Conservation (phyloP, 306 rosid species). For the Boehmeria nivea region DNA sequence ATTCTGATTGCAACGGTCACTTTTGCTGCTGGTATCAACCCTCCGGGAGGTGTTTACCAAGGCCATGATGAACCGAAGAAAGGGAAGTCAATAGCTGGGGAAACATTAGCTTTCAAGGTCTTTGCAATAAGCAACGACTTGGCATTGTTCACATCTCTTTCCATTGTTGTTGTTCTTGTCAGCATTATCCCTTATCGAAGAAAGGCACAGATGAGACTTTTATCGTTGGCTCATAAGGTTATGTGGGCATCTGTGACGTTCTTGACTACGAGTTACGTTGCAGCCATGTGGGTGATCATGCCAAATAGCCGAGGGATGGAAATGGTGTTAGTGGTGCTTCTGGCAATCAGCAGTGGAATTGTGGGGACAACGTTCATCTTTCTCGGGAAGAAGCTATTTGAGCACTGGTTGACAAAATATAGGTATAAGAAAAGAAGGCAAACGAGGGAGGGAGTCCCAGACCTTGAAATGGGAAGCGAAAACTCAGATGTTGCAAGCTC, state of each 20-base stretch:
- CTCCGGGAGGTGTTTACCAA: slow-evolving; percentile 69
- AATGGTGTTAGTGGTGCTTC: slow-evolving; percentile 32
- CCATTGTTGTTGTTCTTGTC: slow-evolving; percentile 56
- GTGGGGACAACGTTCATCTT: slow-evolving; percentile 45
- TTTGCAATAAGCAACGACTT: slow-evolving; percentile 58
- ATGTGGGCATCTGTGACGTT: slow-evolving; percentile 70
- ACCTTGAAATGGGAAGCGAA: slow-evolving; percentile 37
- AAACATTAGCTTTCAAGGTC: slow-evolving; percentile 53
- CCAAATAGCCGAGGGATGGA: slow-evolving; percentile 28
- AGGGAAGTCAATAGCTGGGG: slow-evolving; percentile 49
- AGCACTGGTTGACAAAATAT: slow-evolving; percentile 43
- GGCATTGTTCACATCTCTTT: slow-evolving; percentile 63
- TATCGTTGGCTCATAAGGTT: slow-evolving; percentile 58
- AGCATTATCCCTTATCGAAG: slow-evolving; percentile 66
- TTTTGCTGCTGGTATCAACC: slow-evolving; percentile 69
- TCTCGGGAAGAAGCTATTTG: slow-evolving; percentile 40
- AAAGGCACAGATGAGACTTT: slow-evolving; percentile 38
- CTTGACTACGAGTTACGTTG: slow-evolving; percentile 52
- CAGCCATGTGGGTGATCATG: slow-evolving; percentile 65
- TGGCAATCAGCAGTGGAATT: slow-evolving; percentile 47
- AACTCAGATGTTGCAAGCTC: slow-evolving; percentile 65
- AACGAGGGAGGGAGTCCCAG: slow-evolving; percentile 21
- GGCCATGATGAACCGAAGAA: neutral
- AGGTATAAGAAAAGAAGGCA: slow-evolving; percentile 45
- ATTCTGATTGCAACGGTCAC: slow-evolving; percentile 75